Base-by-base conservation (phyloP, 768 basidiomycete genomes). In the Panellus pusillus region DNA sequence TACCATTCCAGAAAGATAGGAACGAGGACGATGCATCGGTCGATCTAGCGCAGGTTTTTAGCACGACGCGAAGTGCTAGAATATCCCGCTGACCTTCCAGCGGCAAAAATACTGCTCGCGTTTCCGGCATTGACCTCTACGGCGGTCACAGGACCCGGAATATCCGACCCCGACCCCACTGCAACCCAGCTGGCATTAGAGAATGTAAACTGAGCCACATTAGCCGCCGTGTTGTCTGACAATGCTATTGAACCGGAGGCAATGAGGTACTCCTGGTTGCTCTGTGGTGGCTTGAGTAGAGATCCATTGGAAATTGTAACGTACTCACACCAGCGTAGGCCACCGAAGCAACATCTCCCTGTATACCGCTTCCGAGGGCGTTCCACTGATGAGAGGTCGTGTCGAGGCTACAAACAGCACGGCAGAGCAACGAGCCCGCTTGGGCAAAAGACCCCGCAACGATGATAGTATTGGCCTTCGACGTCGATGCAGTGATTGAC, bases 61-160 rank as follows among this genome's bases (percentile, higher is more conserved):
- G 40, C 46, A 17, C 15, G 14, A 29, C 28, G 6, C 18, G 17
- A 40, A 14, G 36, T 19, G 13, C 37, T 31, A 41, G 37, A n/a
- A 9, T 39, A 44, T 17, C 12, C 14, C n/a, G 70, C 85, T 66
- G 56, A 93, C 86, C 80, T 82, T 62, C 96, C 96, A 31, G 94
- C 92, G 43, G 88, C 91, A 63, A 94, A 99, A 50, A 98, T 80
- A 63, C 90, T 96, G 61, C 83, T 89, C 1, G 72, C 67, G 65
- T 97, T 93, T 18, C 81, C 79, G 58, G 85, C 75, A 68, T 98
- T 91, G 38, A 93, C 87, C 48, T 88, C 87, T 47, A 98, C 67
- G 11, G 96, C 94, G 3, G 93, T 89, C 2, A 93, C 89, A 2
- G 94, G 93, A 3, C 96, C 96, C 41, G 94, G 92, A 19, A 98